A percentile compares a stretch with the other conserved stretches of the same genome.
Conservation (phyloP, 2,329 filamentous ascomycete species). For the Neonectria faginata region DNA sequence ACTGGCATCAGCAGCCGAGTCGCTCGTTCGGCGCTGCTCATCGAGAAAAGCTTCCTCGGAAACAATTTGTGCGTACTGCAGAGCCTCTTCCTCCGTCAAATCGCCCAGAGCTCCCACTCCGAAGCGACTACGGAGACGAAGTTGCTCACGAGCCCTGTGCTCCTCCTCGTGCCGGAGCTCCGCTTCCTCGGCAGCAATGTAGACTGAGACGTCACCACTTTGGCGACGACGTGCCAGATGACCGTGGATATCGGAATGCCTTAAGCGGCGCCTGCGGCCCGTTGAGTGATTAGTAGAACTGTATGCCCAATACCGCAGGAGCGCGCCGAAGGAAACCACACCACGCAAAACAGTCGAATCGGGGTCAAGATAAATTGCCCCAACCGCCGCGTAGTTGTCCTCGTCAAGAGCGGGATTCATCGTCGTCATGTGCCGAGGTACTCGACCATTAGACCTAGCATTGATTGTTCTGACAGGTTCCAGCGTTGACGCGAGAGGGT, state of each 20-base stretch:
- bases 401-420: slow-evolving; percentile 70
- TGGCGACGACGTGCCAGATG: slow-evolving; percentile 63
- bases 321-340: slow-evolving; percentile 86
- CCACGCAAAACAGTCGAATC: slow-evolving; percentile 88
- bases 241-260: slow-evolving; percentile 72
- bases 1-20: slow-evolving; percentile 62
- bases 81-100: slow-evolving; percentile 73
- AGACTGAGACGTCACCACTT: slow-evolving; percentile 78
- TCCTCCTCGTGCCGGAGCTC: slow-evolving; percentile 82
- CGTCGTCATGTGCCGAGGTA: slow-evolving; percentile 76
- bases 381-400: slow-evolving; percentile 82
- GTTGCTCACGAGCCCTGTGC: slow-evolving; percentile 73
- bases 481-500: slow-evolving; percentile 84
- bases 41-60: slow-evolving; percentile 73
- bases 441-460: slow-evolving; percentile 83
- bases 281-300: slow-evolving; percentile 83
- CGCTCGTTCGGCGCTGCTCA: slow-evolving; percentile 66
- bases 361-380: slow-evolving; percentile 87
- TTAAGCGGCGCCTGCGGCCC: slow-evolving; percentile 81
- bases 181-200: slow-evolving; percentile 86
- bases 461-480: slow-evolving; percentile 88
- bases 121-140: slow-evolving; percentile 81
- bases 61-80: slow-evolving; percentile 74
- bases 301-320: slow-evolving; percentile 93
- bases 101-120: slow-evolving; percentile 79